These are phyloP conservation scores for Penicillium fuscoglaucum DNA, from an alignment of 2,329 filamentous ascomycete species.

Conservation along the genomic window DNA sequence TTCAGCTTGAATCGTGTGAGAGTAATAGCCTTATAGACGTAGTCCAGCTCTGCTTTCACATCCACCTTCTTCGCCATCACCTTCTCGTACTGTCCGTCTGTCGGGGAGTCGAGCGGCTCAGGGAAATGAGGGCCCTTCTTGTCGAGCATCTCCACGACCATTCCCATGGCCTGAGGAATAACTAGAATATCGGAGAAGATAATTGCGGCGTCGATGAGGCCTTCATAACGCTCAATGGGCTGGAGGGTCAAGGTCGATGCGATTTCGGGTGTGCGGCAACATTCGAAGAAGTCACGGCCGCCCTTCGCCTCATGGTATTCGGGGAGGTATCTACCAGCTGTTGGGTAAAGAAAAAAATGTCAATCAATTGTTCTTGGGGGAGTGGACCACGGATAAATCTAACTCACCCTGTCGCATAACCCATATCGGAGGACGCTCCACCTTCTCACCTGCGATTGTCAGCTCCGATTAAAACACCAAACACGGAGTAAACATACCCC, in stretches of 20 bases:
- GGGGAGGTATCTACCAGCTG: slow-evolving; percentile 93
- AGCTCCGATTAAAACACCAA: slow-evolving; percentile 15
- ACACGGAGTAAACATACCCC: slow-evolving; percentile 59
- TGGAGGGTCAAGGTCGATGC: slow-evolving; percentile 92
- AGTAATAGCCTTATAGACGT: slow-evolving; percentile 95
- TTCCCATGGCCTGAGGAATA: slow-evolving; percentile 95
- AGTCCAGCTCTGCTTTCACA: slow-evolving; percentile 79
- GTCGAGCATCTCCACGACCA: slow-evolving; percentile 98
- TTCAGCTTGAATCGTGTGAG: slow-evolving; percentile 83
- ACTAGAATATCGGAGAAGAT: slow-evolving; percentile 99
- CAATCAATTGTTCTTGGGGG: slow-evolving; percentile 5
- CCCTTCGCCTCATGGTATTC: slow-evolving; percentile 98
- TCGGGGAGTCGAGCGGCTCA: slow-evolving; percentile 72
- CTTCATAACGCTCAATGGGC: slow-evolving; percentile 86
- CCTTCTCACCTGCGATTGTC: slow-evolving; percentile 68
- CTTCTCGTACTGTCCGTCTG: slow-evolving; percentile 78
- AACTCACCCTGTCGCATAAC: slow-evolving; percentile 94
- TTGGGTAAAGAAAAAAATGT: slow-evolving; percentile 10
- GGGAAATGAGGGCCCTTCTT: slow-evolving; percentile 97
- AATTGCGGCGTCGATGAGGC: slow-evolving; percentile 92
- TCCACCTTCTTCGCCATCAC: slow-evolving; percentile 78
- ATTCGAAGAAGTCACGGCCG: slow-evolving; percentile 90
- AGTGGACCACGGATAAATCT: not conserved
- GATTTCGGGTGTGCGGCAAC: slow-evolving; percentile 89
- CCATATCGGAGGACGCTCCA: slow-evolving; percentile 95